Evolutionary conservation across 2,329 filamentous ascomycete species (phyloP).

Genomic region (Alternaria incomplexa): DNA sequence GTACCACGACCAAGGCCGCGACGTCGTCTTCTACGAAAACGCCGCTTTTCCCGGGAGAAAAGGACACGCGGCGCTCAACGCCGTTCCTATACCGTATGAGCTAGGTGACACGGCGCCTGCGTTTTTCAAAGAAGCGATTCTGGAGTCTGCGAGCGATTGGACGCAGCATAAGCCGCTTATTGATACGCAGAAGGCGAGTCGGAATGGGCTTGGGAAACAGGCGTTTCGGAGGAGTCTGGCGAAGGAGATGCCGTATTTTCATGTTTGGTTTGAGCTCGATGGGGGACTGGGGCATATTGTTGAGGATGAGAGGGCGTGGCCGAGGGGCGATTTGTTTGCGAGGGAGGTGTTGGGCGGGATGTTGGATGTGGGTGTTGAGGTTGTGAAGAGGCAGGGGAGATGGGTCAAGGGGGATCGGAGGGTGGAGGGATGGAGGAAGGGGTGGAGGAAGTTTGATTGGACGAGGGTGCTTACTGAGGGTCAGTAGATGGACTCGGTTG

Average conservation of each 20-base stretch:
- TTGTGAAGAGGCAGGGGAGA: slow-evolving; percentile 87
- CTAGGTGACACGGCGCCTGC: slow-evolving; percentile 91
- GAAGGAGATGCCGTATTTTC: slow-evolving; percentile 98
- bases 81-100: slow-evolving; percentile 85
- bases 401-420: slow-evolving; percentile 76
- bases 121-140: slow-evolving; percentile 94
- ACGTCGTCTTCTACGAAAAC: slow-evolving; percentile 98
- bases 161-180: slow-evolving; percentile 94
- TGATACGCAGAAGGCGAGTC: slow-evolving; percentile 73
- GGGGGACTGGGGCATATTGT: slow-evolving; percentile 92
- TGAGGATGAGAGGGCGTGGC: slow-evolving; percentile 85
- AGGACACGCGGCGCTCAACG: slow-evolving; percentile 83
- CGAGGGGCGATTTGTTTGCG: slow-evolving; percentile 88
- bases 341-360: slow-evolving; percentile 92
- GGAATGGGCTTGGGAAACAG: slow-evolving; percentile 74
- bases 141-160: slow-evolving; percentile 90
- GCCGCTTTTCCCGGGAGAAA: slow-evolving; percentile 80
- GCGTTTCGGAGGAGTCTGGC: slow-evolving; percentile 84
- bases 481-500: background rate
- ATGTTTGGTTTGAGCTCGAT: slow-evolving; percentile 91
- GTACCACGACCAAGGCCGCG: slow-evolving; percentile 91
- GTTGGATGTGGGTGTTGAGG: slow-evolving; percentile 78
- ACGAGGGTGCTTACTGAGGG: slow-evolving; percentile 66
- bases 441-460: slow-evolving; percentile 95
- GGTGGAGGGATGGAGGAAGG: slow-evolving; percentile 78